Evolutionary conservation across 2,329 filamentous ascomycete genomes (phyloP), one percentile per base, ranked within the genome.

Genomic region (Penicillium sp.): DNA sequence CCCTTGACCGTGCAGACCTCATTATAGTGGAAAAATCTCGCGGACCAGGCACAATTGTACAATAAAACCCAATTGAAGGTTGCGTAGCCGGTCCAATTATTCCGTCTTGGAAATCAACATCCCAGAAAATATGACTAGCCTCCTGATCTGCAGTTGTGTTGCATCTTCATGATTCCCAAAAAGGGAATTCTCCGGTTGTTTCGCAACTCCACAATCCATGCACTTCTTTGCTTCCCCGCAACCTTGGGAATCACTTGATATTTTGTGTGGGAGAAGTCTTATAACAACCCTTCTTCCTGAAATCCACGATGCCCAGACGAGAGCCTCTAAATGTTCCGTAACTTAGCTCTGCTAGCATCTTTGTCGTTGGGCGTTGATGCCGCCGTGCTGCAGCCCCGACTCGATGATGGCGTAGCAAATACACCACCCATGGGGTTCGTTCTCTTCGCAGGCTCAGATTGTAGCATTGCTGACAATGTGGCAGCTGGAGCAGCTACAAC

Each of bases 401-500:
- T 54, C 5, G 36, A 66, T 4, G 56, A 70, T 64, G 64, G 66
- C 3, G 43, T 68, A 7, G 67, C 67, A 6, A 50, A 47, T 5
- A 71, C 66, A 13, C 68, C 67, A 22, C 68, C 63, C 7, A 71
- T 70, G 68, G 68, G 67, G 67, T 70, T 58, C 10, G 56, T 50
- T 2, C 14, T 4, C 16, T 21, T 29, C 13, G 8, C 34, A 21
- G 14, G 5, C 9, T 13, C 40, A 14, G 18, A 10, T 11, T 18
- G 45, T 18, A 8, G 14, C 24, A 10, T 22, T 21, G 11, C 16
- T 31, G 9, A 36, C 16, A 8, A 4, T 9, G 5, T 13, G 0
- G 56, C 65, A 57, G 82, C 11, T 86, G 83, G 83, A 86, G 86
- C 56, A 81, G 78, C 2, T 86, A 86, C 60, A 86, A 86, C 50